These are phyloP conservation scores for Pseudozyma pruni DNA, from an alignment of 1,284 basidiomycete species.

Conservation along the genomic window DNA sequence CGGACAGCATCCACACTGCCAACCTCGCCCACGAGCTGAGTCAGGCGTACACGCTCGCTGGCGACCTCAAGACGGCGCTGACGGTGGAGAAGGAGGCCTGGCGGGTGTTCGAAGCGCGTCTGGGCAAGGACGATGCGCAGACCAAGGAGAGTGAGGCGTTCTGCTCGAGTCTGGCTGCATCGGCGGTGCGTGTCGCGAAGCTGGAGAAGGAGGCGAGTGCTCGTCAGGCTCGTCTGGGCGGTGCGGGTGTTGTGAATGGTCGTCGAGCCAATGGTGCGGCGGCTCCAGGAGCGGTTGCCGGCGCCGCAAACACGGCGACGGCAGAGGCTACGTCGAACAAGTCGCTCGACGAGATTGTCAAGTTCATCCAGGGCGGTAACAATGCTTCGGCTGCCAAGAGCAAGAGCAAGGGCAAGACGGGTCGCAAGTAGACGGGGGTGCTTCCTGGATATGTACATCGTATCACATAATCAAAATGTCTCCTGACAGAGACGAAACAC, in stretches of 20 bases:
- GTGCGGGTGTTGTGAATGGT: conserved; percentile 13
- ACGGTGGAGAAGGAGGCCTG: conserved; percentile 62
- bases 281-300: conserved; percentile 8
- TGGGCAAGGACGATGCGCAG: conserved; percentile 65
- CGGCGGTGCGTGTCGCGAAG: conserved; percentile 63
- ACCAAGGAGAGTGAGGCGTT: conserved; percentile 65
- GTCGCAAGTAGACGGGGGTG: conserved; percentile 22
- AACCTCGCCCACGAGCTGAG: conserved; percentile 65
- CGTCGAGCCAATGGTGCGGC: conserved; percentile 14
- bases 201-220: conserved; percentile 55
- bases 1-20: conserved; percentile 64
- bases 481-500: background rate
- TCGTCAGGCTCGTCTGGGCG: conserved; percentile 32
- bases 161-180: conserved; percentile 59
- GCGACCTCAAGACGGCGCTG: conserved; percentile 64
- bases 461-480: background rate
- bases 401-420: conserved; percentile 39
- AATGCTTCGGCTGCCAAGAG: conserved; percentile 28
- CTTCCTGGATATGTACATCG: background rate
- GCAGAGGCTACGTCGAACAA: conserved; percentile 19
- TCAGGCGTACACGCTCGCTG: conserved; percentile 62
- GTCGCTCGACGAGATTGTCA: conserved; percentile 61
- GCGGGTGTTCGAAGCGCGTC: conserved; percentile 60
- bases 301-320: background rate
- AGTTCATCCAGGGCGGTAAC: conserved; percentile 60